Evolutionary conservation across 768 basidiomycete species (phyloP), one percentile per base, ranked within the genome.

Genomic region (Boletus rubroflammeus): DNA sequence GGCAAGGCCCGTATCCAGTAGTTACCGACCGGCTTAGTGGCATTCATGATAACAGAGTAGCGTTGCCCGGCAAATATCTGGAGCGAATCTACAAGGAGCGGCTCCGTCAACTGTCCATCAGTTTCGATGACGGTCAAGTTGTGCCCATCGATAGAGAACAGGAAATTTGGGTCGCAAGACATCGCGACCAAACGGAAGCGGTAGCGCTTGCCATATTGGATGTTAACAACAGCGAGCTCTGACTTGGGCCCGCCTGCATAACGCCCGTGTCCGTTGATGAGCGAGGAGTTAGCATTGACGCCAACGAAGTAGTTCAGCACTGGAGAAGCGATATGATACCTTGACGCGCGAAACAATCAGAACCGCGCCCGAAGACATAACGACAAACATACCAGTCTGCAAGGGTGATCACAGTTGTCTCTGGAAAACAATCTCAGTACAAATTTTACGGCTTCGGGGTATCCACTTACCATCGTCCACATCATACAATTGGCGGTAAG

Each of bases 1-100:
- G 76, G 72, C 19, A 66, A 25, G 0, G 78, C 75, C 15, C 78
- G 75, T 23, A 82, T 72, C 80, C 81, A 85, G 66, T 84, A 84
- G 63, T 83, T 84, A 13, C 56, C 72, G 14, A 78, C 60, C 0
- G 71, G 64, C 51, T 80, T 72, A 35, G 77, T 72, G 19, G 80
- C 78, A 8, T 67, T 71, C 35, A 81, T 41, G 13, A 81, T 59
- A 44, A 78, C 58, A 6, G 76, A 79, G 59, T 78, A 75, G 19
- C 72, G 72, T 46, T 78, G 77, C 11, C 69, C 73, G 14, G 73
- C 60, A 44, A 58, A 40, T 1, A 69, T 39, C 23, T 73, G 69
- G 17, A 69, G 46, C 5, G 73, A 70, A 53, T 77, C 77, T 4
- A 79, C 78, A 13, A 64, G 63, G 28, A 77, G 62, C 0, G 80